Percentiles rank a stretch among this genome's conserved stretches.
These are phyloP conservation scores for Akanthomyces muscarius DNA, from an alignment of 2,329 filamentous ascomycete genomes.

Conservation along the genomic window DNA sequence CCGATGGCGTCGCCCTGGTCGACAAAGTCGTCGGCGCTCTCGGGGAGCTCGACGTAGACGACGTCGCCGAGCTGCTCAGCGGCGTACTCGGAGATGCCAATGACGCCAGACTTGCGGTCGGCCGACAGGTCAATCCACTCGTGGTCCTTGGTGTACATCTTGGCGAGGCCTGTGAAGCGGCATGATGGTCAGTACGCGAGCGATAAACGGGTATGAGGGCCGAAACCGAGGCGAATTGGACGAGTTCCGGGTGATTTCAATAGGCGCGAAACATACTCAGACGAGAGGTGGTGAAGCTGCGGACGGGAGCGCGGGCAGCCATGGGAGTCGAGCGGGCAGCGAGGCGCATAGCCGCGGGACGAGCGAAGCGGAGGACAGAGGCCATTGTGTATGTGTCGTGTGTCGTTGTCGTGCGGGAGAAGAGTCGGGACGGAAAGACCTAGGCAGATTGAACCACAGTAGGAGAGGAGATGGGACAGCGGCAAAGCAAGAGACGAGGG, in stretches of 20 bases:
- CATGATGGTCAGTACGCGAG: neutral
- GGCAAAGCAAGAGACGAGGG: neutral
- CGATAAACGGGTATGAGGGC: neutral
- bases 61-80: slow-evolving; percentile 91
- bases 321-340: slow-evolving; percentile 34
- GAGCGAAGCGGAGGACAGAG: slow-evolving; percentile 53
- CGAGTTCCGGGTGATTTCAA: neutral
- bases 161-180: slow-evolving; percentile 51
- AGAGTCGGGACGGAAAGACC: slow-evolving; percentile 11
- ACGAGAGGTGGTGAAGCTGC: slow-evolving; percentile 38
- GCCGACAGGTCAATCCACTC: slow-evolving; percentile 92
- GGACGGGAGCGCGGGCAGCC: slow-evolving; percentile 38
- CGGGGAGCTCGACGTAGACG: slow-evolving; percentile 92
- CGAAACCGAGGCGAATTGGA: neutral
- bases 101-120: slow-evolving; percentile 74
- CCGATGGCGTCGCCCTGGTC: slow-evolving; percentile 78
- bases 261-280: slow-evolving; percentile 29
- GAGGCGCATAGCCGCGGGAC: slow-evolving; percentile 40
- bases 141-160: slow-evolving; percentile 94
- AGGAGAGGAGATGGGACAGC: neutral
- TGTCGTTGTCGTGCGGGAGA: slow-evolving; percentile 2
- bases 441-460: neutral
- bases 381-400: slow-evolving; percentile 44
- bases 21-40: slow-evolving; percentile 59
- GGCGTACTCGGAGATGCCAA: slow-evolving; percentile 88